Evolutionary conservation across 1,284 basidiomycete species (phyloP).

Genomic region (Peniophora sp.): DNA sequence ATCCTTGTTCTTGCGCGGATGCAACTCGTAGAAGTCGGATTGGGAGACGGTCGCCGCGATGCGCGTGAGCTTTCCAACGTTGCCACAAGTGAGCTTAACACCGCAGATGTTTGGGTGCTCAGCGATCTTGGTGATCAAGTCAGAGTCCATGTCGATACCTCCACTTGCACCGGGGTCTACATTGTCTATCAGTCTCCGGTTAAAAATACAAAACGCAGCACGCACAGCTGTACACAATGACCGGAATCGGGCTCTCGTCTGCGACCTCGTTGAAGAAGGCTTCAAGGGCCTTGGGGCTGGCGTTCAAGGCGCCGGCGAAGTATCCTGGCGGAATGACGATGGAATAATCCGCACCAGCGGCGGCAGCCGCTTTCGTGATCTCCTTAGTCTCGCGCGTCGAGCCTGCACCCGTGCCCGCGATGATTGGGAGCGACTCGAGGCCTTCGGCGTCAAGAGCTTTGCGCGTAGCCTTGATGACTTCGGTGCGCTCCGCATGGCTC

Average conservation of each 20-base stretch:
- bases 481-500: constrained; percentile 62
- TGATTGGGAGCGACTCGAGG: constrained; percentile 55
- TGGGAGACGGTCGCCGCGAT: constrained; percentile 64
- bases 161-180: constrained; percentile 76
- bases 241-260: constrained; percentile 73
- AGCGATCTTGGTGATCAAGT: constrained; percentile 76
- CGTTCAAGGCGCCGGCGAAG: constrained; percentile 67
- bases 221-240: constrained; percentile 88
- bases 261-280: constrained; percentile 74
- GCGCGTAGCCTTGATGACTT: constrained; percentile 66
- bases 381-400: constrained; percentile 78
- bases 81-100: constrained; percentile 87
- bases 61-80: constrained; percentile 84
- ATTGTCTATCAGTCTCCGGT: neutral
- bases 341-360: constrained; percentile 75
- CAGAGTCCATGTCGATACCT: constrained; percentile 82
- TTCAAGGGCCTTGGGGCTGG: constrained; percentile 62
- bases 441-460: constrained; percentile 64
- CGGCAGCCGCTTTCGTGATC: constrained; percentile 66
- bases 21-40: constrained; percentile 43
- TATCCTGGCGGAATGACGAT: constrained; percentile 86
- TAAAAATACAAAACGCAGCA: constrained; percentile 6
- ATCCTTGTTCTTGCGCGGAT: constrained; percentile 59
- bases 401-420: constrained; percentile 77
- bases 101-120: constrained; percentile 72